Base-by-base conservation (phyloP, 345 rosid species). In the Lenwebbia sp. region DNA sequence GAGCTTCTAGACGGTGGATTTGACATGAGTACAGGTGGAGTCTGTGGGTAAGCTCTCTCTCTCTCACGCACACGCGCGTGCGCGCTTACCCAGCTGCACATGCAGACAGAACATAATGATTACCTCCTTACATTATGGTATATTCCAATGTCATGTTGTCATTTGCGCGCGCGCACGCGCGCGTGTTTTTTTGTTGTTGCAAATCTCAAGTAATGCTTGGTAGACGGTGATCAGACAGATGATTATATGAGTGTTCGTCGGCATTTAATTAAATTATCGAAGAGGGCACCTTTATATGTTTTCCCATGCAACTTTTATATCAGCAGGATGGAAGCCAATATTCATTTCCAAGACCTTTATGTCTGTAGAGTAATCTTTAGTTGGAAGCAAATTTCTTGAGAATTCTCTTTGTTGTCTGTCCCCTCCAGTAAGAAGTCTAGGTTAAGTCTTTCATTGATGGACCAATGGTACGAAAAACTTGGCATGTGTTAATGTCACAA, bases 1-100 rank as follows among this genome's bases (percentile, higher is more conserved):
- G 96, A 97, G 10, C 98, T 95, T 90, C 86, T 93, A 83, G 99
- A 96, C 84, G 99, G 98, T 84, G 98, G 95, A 15, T 95, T 93
- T 50, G 96, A 97, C 88, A 95, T 95, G 98, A 93, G 90, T 82
- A 92, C 98, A 47, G 98, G 94, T 89, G 99, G 99, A 78, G 92
- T 95, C 85, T 96, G 98, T 92, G 96, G 98, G 98, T 95, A 92
- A 83, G 93, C 85, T 19, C 58, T 52, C 57, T 62, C 44, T 53
- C 62, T 28, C n/a, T 50, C 52, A 1, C 13, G 9, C 51, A 3
- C 13, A 49, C 51, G 3, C 13, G 13, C 4, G 51, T 13, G 3
- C 4, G 4, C 14, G 14, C 47, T 37, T 70, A 37, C 81, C 47
- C 40, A 70, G 47, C 81, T 70, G 47, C 47, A 70, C 7, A 70